phyloP scores from a whole-genome alignment of 2,329 filamentous ascomycete genomes.

The Fusarium pseudograminearum region DNA sequence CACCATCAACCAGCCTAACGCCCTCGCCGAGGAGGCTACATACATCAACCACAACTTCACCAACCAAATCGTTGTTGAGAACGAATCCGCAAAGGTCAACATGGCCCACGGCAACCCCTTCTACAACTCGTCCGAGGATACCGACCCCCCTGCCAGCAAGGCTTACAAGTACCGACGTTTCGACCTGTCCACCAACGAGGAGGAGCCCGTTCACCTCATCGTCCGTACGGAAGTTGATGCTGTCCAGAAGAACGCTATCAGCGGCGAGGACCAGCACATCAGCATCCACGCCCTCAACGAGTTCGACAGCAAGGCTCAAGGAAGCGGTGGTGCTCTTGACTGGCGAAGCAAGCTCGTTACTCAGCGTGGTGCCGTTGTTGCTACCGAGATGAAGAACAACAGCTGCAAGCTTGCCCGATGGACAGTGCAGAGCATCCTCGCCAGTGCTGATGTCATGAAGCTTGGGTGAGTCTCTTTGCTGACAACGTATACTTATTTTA shows the following conservation, averaged over 20 bases:
- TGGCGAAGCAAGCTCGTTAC: conserved; percentile 95
- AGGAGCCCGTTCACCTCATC: conserved; percentile 91
- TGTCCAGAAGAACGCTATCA: conserved; percentile 93
- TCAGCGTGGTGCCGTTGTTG: conserved; percentile 95
- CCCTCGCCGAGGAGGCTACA: conserved; percentile 95
- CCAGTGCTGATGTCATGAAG: conserved; percentile 98
- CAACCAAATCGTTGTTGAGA: conserved; percentile 92
- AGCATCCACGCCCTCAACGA: conserved; percentile 98
- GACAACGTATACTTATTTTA: neutral
- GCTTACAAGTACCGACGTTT: conserved; percentile 98
- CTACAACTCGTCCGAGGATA: conserved; percentile 94
- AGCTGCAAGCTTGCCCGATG: conserved; percentile 97
- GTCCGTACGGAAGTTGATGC: conserved; percentile 97
- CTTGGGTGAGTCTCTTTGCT: conserved; percentile 75
- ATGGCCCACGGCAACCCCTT: conserved; percentile 95
- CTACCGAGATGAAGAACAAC: conserved; percentile 99
- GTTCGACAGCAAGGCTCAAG: conserved; percentile 98
- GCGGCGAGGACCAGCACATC: conserved; percentile 89
- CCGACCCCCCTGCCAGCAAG: conserved; percentile 93
- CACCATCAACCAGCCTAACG: conserved; percentile 90
- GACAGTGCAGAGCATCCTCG: conserved; percentile 96
- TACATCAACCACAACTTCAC: conserved; percentile 99
- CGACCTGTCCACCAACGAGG: conserved; percentile 93
- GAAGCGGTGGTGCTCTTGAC: conserved; percentile 93
- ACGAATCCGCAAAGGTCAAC: conserved; percentile 79